Conservation (phyloP, 1,139 yeast species). For the Taphrina sp. region DNA sequence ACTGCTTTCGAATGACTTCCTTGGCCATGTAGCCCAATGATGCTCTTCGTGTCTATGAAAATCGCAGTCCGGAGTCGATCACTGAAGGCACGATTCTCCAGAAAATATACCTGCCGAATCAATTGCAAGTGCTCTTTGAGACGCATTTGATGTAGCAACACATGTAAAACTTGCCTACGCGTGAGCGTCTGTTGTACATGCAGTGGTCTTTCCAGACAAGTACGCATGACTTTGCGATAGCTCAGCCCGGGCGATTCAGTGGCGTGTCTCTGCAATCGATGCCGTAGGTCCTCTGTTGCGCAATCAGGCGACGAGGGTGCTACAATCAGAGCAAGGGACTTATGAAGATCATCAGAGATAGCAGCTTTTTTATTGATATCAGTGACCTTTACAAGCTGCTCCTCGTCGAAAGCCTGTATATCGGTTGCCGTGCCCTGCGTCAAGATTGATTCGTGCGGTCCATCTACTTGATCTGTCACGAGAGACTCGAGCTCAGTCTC, state of each 20-base stretch:
- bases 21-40: background rate
- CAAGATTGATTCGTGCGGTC: background rate
- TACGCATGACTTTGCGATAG: background rate
- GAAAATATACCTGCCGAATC: conserved; percentile 15
- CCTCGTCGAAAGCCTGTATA: background rate
- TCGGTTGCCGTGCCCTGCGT: background rate
- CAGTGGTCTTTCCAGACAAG: conserved; percentile 16
- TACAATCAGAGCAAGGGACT: no score
- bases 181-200: conserved; percentile 6
- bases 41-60: background rate
- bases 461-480: background rate
- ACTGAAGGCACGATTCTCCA: conserved; percentile 8
- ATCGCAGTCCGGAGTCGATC: conserved; percentile 8
- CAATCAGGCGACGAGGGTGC: no score
- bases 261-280: conserved; percentile 2
- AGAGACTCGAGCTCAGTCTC: background rate
- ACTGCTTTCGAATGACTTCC: background rate
- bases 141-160: conserved; percentile 14
- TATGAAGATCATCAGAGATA: no score
- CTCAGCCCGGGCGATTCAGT: background rate
- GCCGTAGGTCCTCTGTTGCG: no score
- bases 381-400: background rate
- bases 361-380: no score
- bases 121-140: conserved; percentile 20
- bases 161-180: conserved; percentile 4